Conservation (phyloP, 176 grass and related monocot species). For the Oryza nivara region DNA sequence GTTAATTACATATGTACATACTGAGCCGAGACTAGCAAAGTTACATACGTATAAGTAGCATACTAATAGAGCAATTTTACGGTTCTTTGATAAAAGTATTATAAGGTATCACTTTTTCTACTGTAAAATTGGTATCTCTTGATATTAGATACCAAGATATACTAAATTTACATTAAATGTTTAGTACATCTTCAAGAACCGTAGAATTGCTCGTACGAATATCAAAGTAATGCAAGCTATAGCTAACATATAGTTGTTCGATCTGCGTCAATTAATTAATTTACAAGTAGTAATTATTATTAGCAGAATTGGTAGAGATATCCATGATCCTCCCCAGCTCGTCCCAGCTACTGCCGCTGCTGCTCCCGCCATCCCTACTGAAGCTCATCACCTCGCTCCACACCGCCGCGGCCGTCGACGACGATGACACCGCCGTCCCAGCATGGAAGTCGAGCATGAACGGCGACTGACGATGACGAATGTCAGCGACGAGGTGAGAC, state of each 20-base stretch:
- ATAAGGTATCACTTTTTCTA: no score
- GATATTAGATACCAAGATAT: no score
- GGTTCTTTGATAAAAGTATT: no score
- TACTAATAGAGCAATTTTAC: no score
- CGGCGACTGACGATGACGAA: neutral
- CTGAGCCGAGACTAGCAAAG: neutral
- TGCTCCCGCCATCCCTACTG: conserved; percentile 19
- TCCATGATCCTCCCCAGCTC: conserved; percentile 64
- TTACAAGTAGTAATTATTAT: conserved; percentile 24
- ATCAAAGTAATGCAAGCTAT: neutral
- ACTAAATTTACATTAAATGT: no score
- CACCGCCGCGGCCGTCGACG: neutral
- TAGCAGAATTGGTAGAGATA: conserved; percentile 9
- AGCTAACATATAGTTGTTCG: neutral
- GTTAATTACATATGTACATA: neutral
- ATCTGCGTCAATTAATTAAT: neutral
- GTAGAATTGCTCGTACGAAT: no score
- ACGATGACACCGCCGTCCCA: neutral
- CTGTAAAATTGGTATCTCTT: no score
- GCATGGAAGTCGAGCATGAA: conserved; percentile 37
- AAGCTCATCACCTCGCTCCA: conserved; percentile 26
- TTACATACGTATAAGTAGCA: neutral
- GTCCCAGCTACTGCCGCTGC: conserved; percentile 42
- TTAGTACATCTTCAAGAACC: no score
- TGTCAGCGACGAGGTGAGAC: neutral